Evolutionary conservation across 805 yeast genomes (phyloP), one percentile per base, ranked within the genome.

Genomic region (Schwanniomyces occidentalis): DNA sequence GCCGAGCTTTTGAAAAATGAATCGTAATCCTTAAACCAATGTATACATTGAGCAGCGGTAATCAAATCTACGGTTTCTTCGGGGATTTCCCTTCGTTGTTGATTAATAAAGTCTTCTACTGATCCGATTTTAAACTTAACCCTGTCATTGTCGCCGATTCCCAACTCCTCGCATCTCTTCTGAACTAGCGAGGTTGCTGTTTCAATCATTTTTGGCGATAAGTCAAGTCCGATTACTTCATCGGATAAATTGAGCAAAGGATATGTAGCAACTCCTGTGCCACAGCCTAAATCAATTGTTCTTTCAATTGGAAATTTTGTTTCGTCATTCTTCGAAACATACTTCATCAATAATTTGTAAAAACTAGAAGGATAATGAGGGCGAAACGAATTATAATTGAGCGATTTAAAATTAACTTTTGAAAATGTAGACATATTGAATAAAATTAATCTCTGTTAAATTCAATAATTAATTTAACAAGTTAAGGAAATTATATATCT

Each of bases 241-340:
- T 65, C 46, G 20, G 71, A 54, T 13, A 66, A 34, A 24, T 59
- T 53, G 16, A 71, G 54, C 31, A 76, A 47, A 3, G 76, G 76
- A 32, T 64, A 56, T 2, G 74, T 62, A 0, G 76, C 77, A 16
- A 69, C 71, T 0, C 80, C 82, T 1, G 80, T 73, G 0, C 80
- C 81, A 44, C 78, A 72, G 0, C 82, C 81, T 27, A 74, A 46
- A 48, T 58, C 63, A 50, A 60, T 54, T 6, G 79, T 46, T 5
- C 41, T 43, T 3, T 37, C 30, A 4, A 55, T 41, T 4, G 55
- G 53, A 9, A 46, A 28, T 16, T 38, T 38, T 6, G 24, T 8
- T 2, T 9, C 21, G 10, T 34, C 30, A 2, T 43, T 41, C 16
- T 46, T 44, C 2, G 56, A 43, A 4, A 51, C 52, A 39, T 61